Evolutionary conservation across 108 stramenopile genomes (phyloP).

Genomic region (Skeletonema menzelii): DNA sequence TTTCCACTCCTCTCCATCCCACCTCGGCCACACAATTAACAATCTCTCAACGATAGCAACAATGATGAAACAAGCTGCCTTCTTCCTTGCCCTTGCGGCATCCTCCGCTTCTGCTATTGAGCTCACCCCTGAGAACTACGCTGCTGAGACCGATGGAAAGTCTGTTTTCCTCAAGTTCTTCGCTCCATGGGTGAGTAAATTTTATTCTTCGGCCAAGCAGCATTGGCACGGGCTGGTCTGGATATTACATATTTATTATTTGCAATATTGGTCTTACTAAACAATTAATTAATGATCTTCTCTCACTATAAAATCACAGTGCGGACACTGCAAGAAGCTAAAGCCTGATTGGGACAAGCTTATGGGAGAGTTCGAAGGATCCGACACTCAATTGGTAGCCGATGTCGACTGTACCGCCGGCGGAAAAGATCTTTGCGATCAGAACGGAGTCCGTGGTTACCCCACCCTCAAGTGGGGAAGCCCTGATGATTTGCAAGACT

Average conservation of each 20-base stretch:
- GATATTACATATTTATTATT: background rate
- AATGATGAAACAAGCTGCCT: conserved; percentile 10
- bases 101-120: conserved; percentile 30
- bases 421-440: conserved; percentile 66
- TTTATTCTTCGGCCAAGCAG: background rate
- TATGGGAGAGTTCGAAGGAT: conserved; percentile 53
- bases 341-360: conserved; percentile 81
- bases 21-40: background rate
- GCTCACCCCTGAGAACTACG: conserved; percentile 67
- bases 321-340: conserved; percentile 79
- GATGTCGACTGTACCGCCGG: conserved; percentile 87
- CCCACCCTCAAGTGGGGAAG: conserved; percentile 87
- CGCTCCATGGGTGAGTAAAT: conserved; percentile 62
- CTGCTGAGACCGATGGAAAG: conserved; percentile 61
- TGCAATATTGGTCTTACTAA: background rate
- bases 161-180: conserved; percentile 83
- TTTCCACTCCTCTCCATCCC: too few relatives aligned
- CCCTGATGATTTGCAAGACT: conserved; percentile 60
- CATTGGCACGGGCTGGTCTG: conserved; percentile 1
- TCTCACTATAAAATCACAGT: conserved; percentile 38
- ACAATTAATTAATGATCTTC: background rate
- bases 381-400: conserved; percentile 44
- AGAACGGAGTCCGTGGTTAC: conserved; percentile 75
- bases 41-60: background rate
- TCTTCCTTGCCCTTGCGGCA: conserved; percentile 38